These are phyloP conservation scores for Arabidopsis lyrata DNA, from an alignment of 441 rosid genomes.

Conservation along the genomic window DNA sequence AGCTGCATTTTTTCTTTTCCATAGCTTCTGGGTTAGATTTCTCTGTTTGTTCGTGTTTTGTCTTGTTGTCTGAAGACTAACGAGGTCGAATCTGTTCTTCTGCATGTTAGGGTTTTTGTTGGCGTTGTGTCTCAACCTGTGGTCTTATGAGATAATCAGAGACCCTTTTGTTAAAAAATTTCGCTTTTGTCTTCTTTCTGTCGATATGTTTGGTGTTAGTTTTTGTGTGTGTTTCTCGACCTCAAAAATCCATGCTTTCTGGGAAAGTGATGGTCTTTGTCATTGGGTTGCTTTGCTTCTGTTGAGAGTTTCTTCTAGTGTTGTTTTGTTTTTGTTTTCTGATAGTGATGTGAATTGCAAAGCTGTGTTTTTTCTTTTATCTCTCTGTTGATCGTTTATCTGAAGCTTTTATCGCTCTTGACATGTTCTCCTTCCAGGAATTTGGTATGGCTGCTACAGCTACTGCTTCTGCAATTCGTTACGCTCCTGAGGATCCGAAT, in stretches of 20 bases:
- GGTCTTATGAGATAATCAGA: not conserved
- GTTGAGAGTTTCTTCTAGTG: not conserved
- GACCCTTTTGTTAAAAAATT: not conserved
- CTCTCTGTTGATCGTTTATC: not conserved
- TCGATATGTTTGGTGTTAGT: not conserved
- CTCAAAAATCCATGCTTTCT: not conserved
- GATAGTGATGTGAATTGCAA: not conserved
- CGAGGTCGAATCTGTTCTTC: slow-evolving; percentile 19
- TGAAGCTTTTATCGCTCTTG: not conserved
- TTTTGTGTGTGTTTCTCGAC: not conserved
- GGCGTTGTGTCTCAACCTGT: slow-evolving; percentile 10
- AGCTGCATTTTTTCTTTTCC: slow-evolving; percentile 28
- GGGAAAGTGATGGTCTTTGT: not conserved
- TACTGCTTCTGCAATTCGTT: slow-evolving; percentile 66
- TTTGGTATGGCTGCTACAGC: slow-evolving; percentile 74
- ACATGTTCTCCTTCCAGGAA: slow-evolving; percentile 23
- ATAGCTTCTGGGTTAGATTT: not conserved
- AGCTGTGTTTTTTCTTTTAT: not conserved
- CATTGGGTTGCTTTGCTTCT: not conserved
- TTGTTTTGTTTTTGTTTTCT: not conserved
- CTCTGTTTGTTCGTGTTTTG: not conserved
- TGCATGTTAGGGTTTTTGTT: slow-evolving; percentile 45
- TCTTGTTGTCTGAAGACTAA: slow-evolving; percentile 2
- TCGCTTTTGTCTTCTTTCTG: not conserved
- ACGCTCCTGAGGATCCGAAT: slow-evolving; percentile 89